Conservation (phyloP, 306 rosid genomes). For the Crotalaria pallida region DNA sequence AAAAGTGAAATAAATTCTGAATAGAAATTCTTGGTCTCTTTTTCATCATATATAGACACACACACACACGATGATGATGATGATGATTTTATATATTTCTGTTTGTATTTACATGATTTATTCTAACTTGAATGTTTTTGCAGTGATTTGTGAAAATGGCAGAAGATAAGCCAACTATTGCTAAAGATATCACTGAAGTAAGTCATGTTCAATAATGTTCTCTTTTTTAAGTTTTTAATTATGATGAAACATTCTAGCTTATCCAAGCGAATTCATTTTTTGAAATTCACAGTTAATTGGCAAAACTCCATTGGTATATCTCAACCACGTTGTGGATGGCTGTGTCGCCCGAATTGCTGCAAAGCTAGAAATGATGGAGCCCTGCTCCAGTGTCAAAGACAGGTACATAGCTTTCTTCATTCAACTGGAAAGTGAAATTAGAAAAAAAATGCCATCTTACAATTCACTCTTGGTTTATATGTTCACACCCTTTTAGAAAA, state of each 20-base stretch:
- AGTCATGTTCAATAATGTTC: conserved; percentile 18
- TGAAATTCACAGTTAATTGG: conserved; percentile 53
- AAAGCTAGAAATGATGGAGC: conserved; percentile 81
- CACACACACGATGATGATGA: too few relatives aligned
- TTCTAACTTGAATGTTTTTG: conserved; percentile 12
- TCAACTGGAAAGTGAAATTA: conserved; percentile 1
- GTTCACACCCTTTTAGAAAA: not conserved
- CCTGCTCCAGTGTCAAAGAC: conserved; percentile 81
- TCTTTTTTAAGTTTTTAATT: not conserved
- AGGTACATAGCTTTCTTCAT: conserved; percentile 36
- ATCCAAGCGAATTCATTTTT: not conserved
- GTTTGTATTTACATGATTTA: not conserved
- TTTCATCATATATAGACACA: too few relatives aligned
- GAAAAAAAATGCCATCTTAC: not conserved
- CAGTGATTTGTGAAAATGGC: conserved; percentile 54
- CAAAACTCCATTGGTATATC: conserved; percentile 73
- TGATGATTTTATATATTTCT: not conserved
- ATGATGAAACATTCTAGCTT: not conserved
- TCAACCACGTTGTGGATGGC: conserved; percentile 63
- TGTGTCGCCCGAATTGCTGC: conserved; percentile 64
- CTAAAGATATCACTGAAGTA: conserved; percentile 83
- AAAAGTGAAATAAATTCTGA: not conserved
- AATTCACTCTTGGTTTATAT: not conserved
- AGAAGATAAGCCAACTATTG: conserved; percentile 60
- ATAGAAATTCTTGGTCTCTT: not conserved